Percentiles rank a stretch among this genome's conserved stretches.
Evolutionary conservation across 2,329 filamentous ascomycete genomes (phyloP).

Genomic region (Xylariaceae sp.): DNA sequence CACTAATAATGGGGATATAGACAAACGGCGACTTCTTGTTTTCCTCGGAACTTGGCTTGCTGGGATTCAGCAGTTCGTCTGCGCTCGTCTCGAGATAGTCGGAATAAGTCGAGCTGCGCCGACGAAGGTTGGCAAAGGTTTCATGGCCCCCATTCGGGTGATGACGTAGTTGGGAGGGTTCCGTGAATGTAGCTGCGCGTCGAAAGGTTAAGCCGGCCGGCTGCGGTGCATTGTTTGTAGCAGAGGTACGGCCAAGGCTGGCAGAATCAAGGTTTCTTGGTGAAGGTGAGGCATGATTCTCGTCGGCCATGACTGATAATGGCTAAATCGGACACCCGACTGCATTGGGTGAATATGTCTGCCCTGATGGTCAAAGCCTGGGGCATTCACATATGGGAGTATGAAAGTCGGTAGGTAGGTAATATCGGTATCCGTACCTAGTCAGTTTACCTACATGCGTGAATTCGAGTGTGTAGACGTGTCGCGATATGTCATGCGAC

Average conservation of each 20-base stretch:
- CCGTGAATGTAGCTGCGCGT: conserved; percentile 38
- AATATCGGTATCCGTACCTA: not conserved
- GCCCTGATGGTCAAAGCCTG: not conserved
- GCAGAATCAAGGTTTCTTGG: conserved; percentile 21
- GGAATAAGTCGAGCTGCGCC: conserved; percentile 73
- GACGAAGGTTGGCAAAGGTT: conserved; percentile 37
- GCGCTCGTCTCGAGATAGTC: conserved; percentile 64
- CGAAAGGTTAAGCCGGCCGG: conserved; percentile 36
- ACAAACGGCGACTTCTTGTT: conserved; percentile 65
- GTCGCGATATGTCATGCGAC: not conserved
- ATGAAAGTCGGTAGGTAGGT: not conserved
- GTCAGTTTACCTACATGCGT: not conserved
- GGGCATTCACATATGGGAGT: not conserved
- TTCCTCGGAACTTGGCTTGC: conserved; percentile 33
- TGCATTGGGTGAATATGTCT: conserved; percentile 18
- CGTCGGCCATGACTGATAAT: conserved; percentile 28
- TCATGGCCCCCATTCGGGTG: conserved; percentile 21
- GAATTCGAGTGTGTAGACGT: not conserved
- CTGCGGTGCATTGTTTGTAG: conserved; percentile 20
- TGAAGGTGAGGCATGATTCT: conserved; percentile 23
- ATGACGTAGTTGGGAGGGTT: conserved; percentile 27
- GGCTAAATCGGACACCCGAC: conserved; percentile 2
- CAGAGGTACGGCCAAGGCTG: conserved; percentile 12
- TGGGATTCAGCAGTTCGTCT: conserved; percentile 61
- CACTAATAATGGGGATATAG: conserved; percentile 74